Base-by-base conservation (phyloP, 1,284 basidiomycete genomes). In the Ceratorhiza oryzae-sativae region DNA sequence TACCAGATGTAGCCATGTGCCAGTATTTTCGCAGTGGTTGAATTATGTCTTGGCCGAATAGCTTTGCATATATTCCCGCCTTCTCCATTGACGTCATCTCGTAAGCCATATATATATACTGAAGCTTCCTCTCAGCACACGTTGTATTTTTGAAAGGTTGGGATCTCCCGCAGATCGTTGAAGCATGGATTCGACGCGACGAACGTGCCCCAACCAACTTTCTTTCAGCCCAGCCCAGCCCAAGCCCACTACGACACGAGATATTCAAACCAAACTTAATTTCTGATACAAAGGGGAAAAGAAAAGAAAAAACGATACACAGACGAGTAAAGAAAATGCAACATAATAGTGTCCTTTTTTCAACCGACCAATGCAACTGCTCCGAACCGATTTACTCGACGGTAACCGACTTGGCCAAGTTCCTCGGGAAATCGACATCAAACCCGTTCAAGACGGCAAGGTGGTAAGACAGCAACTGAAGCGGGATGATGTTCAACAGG, bases 351-450 rank as follows among this genome's bases (percentile, higher is more conserved):
- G 67, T 70, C 67, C 67, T 48, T 70, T 58, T 70, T 46, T 63
- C 36, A n/a, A n/a, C 32, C 8, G 27, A 12, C 42, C 23, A 36
- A 49, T 45, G 32, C 25, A 34, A 23, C 25, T 20, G 12, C 59
- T 42, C 36, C 25, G 3, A 42, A n/a, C 55, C 36, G 36, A 32
- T 65, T 72, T 73, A 75, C 61, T 76, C 75, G 45, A 76, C 76
- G 32, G 76, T 77, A 41, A 77, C 76, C 27, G 75, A 74, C 63
- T 77, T 76, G 32, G 74, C 73, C 88, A 98, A 84, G 86, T 98
- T 98, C 79, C 97, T 87, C 30, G 97, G 97, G 91, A 98, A 98
- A 81, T 99, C 97, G 77, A 98, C 97, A 80, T 99, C 96, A 76
- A 95, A 95, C 63, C 97, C 97, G 79, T 95, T 95, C 83, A 88